Base-by-base conservation (phyloP, 1,139 yeast species). In the Spencermartinsiella ligniputridi region DNA sequence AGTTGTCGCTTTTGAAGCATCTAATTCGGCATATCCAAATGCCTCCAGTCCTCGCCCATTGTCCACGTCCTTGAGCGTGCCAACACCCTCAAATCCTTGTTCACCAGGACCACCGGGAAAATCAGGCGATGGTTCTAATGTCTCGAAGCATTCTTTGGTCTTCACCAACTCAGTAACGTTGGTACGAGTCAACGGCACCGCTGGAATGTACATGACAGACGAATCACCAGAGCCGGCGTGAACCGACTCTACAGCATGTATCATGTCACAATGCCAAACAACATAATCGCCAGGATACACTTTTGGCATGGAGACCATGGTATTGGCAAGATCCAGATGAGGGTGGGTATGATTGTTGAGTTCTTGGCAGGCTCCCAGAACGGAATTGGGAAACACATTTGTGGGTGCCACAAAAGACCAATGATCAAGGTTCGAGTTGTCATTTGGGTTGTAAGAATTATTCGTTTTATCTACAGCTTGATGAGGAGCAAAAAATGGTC, bases 181-280 rank as follows among this genome's bases (percentile, higher is more conserved):
- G 43, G 62, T 55, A 33, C 45, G 47, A n/a, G 53, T 46, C 44
- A 55, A 58, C 3, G 71, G 75, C 24, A 55, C 58, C 1, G 67
- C 62, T 1, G 74, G 69, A 40, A 64, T 60, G 45, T 64, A 68
- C 52, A 68, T 47, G 4, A 72, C 78, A 4, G 71, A 63, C 2
- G 78, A 70, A 49, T 70, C 71, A 2, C 53, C 49, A 11, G 44
- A 41, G 2, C 78, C 78, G 16, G 48, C 49, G 51, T 73, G 77
- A 3, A 58, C 61, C 18, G 60, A 56, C 48, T 74, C 78, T 8
- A 74, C 78, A n/a, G 71, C 71, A 55, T 75, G 79, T 20, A 70
- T 63, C 34, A 67, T 44, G 52, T 75, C 79, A 46, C 70, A 63
- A 54, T 75, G 79, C 79, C 79, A 75, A 42, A 69, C 70, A 0